Conservation (phyloP, 805 yeast genomes). For the Candida rishiriensis region DNA sequence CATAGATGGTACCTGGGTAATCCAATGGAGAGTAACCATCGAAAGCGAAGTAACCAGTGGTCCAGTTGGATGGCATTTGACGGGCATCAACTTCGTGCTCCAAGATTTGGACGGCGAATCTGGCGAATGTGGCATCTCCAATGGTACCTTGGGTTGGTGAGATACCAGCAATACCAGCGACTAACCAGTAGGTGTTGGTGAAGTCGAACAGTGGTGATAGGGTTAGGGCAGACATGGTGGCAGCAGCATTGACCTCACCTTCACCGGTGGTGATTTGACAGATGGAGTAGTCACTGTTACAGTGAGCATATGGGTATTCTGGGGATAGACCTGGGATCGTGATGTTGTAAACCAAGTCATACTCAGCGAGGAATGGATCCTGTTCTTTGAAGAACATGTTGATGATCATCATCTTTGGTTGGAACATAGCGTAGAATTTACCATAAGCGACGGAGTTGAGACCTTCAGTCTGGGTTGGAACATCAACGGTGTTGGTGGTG, state of each 20-base stretch:
- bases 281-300: conserved; percentile 46
- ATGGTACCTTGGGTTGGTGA: conserved; percentile 51
- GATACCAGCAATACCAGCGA: conserved; percentile 67
- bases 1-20: conserved; percentile 53
- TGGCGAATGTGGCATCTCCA: conserved; percentile 58
- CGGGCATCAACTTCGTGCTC: conserved; percentile 55
- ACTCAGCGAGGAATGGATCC: conserved; percentile 46
- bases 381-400: conserved; percentile 53
- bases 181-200: conserved; percentile 53
- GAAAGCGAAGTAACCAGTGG: conserved; percentile 54
- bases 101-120: conserved; percentile 57
- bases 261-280: conserved; percentile 68
- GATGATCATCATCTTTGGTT: conserved; percentile 52
- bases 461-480: too few relatives aligned
- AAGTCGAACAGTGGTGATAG: conserved; percentile 54
- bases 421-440: too few relatives aligned
- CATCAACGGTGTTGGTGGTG: too few relatives aligned
- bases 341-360: conserved; percentile 48
- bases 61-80: conserved; percentile 49
- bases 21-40: conserved; percentile 45
- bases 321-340: conserved; percentile 67
- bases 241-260: conserved; percentile 64
- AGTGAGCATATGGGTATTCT: conserved; percentile 50
- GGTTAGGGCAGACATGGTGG: conserved; percentile 50
- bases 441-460: too few relatives aligned